phyloP scores from a whole-genome alignment of 495 filamentous ascomycete species.

The Talaromyces stipitatus region DNA sequence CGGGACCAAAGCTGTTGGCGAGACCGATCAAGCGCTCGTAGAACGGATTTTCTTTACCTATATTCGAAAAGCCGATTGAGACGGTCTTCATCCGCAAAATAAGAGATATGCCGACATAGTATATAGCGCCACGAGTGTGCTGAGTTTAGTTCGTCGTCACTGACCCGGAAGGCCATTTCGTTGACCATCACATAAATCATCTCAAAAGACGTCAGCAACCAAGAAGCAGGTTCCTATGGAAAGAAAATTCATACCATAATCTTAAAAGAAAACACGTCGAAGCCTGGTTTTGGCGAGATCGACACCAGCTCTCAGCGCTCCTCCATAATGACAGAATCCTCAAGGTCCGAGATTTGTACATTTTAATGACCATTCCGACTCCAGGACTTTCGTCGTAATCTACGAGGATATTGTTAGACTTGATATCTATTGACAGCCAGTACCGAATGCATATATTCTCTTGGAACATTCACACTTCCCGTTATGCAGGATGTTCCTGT shows the following conservation, averaged over 20 bases:
- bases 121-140: slow-evolving; percentile 40
- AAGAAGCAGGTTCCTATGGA: not conserved
- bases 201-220: slow-evolving; percentile 7
- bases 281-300: slow-evolving; percentile 21
- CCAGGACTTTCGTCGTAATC: slow-evolving; percentile 15
- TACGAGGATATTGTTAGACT: slow-evolving; percentile 21
- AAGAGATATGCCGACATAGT: slow-evolving; percentile 37
- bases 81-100: slow-evolving; percentile 35
- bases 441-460: not conserved
- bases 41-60: slow-evolving; percentile 30
- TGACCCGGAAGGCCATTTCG: slow-evolving; percentile 18
- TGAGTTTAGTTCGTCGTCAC: slow-evolving; percentile 17
- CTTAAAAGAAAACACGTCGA: slow-evolving; percentile 35
- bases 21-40: slow-evolving; percentile 19
- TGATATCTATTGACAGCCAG: slow-evolving; percentile 15
- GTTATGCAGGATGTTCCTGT: slow-evolving; percentile 36
- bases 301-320: slow-evolving; percentile 30
- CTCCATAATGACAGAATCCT: slow-evolving; percentile 39
- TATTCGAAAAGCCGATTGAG: slow-evolving; percentile 19
- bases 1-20: slow-evolving; percentile 19
- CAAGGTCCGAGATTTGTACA: slow-evolving; percentile 32
- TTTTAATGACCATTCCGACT: slow-evolving; percentile 19
- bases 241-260: slow-evolving; percentile 24
- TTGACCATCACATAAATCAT: slow-evolving; percentile 22
- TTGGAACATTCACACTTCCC: slow-evolving; percentile 15